Percentiles rank a stretch among this genome's conserved stretches.
Evolutionary conservation across 768 basidiomycete genomes (phyloP).

Genomic region (Nidularia pulvinata): DNA sequence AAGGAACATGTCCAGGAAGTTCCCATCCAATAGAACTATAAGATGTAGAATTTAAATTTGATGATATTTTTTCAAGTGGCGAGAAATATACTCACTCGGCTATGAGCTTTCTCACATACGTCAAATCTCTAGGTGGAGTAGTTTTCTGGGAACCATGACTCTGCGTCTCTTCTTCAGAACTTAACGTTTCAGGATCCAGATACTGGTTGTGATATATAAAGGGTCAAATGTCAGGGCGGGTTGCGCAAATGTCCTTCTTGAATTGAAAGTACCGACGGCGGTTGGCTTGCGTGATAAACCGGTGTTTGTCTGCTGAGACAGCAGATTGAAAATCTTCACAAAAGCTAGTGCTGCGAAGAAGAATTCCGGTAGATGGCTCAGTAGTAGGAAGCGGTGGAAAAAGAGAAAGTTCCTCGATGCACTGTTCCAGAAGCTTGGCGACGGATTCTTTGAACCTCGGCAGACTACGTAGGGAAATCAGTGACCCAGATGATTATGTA

Average conservation of each 20-base stretch:
- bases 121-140: not conserved
- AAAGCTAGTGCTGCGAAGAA: conserved; percentile 41
- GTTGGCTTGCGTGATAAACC: conserved; percentile 24
- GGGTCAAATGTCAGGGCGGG: conserved; percentile 31
- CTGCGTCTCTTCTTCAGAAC: not conserved
- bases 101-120: not conserved
- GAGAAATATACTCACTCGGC: not conserved
- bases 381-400: conserved; percentile 36
- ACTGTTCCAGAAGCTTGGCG: conserved; percentile 31
- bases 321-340: conserved; percentile 29
- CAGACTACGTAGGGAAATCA: conserved; percentile 30
- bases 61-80: not conserved
- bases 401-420: conserved; percentile 22
- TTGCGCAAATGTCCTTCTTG: conserved; percentile 24
- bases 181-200: not conserved
- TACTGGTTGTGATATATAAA: conserved; percentile 3
- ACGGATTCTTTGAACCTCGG: conserved; percentile 42
- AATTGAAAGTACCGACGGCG: conserved; percentile 21
- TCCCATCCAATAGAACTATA: conserved; percentile 34
- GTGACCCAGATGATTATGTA: too few species aligned
- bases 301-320: conserved; percentile 20
- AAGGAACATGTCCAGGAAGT: conserved; percentile 29
- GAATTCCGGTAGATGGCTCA: conserved; percentile 45
- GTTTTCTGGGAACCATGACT: not conserved
- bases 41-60: not conserved